These are phyloP conservation scores for Aureobasidium sp. DNA, from an alignment of 2,329 filamentous ascomycete species.

Conservation along the genomic window DNA sequence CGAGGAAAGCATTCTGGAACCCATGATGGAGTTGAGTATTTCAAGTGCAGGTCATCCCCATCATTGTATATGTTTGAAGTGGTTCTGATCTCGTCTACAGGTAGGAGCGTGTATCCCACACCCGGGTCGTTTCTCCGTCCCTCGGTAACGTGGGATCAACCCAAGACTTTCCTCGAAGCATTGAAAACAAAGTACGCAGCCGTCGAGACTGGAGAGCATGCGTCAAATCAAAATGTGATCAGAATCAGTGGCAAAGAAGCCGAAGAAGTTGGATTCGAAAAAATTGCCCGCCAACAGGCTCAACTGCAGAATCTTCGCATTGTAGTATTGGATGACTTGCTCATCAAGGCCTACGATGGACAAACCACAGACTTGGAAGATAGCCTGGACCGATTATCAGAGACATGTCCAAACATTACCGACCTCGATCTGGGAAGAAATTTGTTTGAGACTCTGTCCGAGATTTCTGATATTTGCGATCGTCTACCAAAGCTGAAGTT, in stretches of 20 bases:
- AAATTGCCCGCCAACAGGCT: conserved; percentile 74
- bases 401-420: conserved; percentile 51
- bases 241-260: conserved; percentile 74
- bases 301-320: conserved; percentile 70
- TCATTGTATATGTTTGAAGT: not conserved
- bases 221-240: conserved; percentile 42
- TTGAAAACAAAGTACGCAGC: conserved; percentile 77
- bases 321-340: conserved; percentile 72
- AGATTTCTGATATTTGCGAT: conserved; percentile 64
- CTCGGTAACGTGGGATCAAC: conserved; percentile 59
- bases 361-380: not conserved
- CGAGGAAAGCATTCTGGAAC: conserved; percentile 88
- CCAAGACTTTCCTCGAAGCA: conserved; percentile 70
- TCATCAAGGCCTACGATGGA: conserved; percentile 16
- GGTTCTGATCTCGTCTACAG: conserved; percentile 29
- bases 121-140: conserved; percentile 84
- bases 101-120: conserved; percentile 57
- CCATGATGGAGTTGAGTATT: conserved; percentile 72
- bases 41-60: conserved; percentile 56
- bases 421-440: conserved; percentile 85
- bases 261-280: conserved; percentile 92
- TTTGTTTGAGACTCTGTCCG: conserved; percentile 60
- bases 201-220: conserved; percentile 30
- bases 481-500: conserved; percentile 60
- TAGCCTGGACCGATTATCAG: conserved; percentile 13